phyloP scores from a whole-genome alignment of 257 asterid species.

The Solanum chmielewskii region DNA sequence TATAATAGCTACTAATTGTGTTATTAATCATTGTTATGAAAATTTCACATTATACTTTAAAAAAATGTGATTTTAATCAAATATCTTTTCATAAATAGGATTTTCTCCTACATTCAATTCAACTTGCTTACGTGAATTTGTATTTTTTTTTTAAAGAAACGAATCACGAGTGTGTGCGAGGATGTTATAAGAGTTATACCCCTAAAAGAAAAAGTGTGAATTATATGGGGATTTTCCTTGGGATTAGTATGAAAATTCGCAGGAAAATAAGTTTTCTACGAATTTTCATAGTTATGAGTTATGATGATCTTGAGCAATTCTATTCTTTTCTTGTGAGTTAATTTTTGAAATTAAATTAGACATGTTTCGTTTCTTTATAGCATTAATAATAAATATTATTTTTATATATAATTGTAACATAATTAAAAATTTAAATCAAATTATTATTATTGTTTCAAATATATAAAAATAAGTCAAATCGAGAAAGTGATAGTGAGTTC shows the following conservation, averaged over 20 bases:
- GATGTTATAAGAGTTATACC: not conserved
- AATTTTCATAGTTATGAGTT: too few species aligned
- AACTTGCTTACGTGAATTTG: not conserved
- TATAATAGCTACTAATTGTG: not conserved
- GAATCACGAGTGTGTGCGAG: not conserved
- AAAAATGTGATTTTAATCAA: not conserved
- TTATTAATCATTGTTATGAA: not conserved
- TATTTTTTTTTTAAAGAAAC: not conserved
- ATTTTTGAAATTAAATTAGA: not conserved
- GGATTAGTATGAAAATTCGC: too few species aligned
- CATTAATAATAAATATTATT: not conserved
- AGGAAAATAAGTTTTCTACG: accelerated
- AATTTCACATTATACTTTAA: too few species aligned
- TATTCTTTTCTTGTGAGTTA: not conserved
- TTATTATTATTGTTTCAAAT: not conserved
- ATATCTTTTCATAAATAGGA: too few species aligned
- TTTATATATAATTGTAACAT: too few species aligned
- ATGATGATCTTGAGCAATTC: not conserved
- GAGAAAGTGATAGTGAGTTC: not conserved
- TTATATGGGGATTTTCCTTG: accelerated
- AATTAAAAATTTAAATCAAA: not conserved
- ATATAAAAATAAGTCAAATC: not conserved
- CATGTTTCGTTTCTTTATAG: not conserved
- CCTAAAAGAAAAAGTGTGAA: too few species aligned
- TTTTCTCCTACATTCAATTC: not conserved